Evolutionary conservation across 2,329 filamentous ascomycete genomes (phyloP).

Genomic region (Pezicula radicicola): DNA sequence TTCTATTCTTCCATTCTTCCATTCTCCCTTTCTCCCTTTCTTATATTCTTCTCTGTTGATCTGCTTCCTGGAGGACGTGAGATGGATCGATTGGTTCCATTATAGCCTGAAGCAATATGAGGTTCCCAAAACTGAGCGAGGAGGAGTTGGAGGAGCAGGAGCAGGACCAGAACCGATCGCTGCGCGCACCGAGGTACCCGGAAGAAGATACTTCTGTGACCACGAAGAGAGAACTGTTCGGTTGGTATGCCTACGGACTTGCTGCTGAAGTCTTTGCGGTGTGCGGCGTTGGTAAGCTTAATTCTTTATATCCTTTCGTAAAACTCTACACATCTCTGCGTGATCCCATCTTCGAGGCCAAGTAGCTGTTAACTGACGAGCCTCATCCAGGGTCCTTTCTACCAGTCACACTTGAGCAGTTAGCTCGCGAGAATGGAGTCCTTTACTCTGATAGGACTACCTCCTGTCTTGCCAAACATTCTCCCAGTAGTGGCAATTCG

Average conservation of each 20-base stretch:
- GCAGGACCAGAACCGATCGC: slow-evolving; percentile 63
- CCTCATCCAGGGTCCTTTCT: slow-evolving; percentile 73
- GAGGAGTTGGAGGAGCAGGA: slow-evolving; percentile 55
- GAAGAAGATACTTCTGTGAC: slow-evolving; percentile 85
- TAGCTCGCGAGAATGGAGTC: slow-evolving; percentile 86
- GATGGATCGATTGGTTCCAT: slow-evolving; percentile 23
- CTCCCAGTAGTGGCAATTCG: slow-evolving; percentile 1
- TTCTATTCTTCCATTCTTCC: background rate
- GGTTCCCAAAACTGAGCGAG: slow-evolving; percentile 39
- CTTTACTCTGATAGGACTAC: slow-evolving; percentile 72
- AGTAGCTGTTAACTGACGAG: background rate
- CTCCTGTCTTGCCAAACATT: slow-evolving; percentile 59
- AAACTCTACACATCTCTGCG: no score
- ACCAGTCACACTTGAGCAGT: slow-evolving; percentile 87
- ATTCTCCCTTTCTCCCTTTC: background rate
- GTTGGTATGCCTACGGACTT: slow-evolving; percentile 95
- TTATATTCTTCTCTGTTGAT: background rate
- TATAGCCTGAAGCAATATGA: slow-evolving; percentile 70
- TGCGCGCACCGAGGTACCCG: slow-evolving; percentile 54
- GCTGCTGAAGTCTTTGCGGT: slow-evolving; percentile 95
- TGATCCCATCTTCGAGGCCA: no score
- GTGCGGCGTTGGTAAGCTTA: slow-evolving; percentile 70
- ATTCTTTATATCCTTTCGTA: background rate
- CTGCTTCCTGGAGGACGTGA: slow-evolving; percentile 67
- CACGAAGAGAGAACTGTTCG: slow-evolving; percentile 78